These are phyloP conservation scores for Syzygium jambos DNA, from an alignment of 345 rosid species.

Conservation along the genomic window DNA sequence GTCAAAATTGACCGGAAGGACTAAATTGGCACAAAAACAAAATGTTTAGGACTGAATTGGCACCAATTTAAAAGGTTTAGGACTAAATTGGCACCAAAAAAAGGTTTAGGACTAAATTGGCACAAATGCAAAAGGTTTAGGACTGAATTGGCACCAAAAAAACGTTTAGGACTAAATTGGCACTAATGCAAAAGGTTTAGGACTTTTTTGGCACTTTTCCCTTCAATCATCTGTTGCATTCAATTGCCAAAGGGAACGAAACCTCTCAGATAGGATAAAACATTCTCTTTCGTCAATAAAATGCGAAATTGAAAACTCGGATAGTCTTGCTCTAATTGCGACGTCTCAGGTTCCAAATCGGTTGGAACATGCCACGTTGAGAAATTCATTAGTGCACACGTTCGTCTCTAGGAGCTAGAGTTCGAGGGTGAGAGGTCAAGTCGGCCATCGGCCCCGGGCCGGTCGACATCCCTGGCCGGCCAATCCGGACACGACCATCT, in stretches of 20 bases:
- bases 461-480: not conserved
- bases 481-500: not conserved
- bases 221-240: not conserved
- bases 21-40: too few relatives aligned
- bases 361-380: accelerated
- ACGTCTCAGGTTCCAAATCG: accelerated
- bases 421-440: not conserved
- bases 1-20: too few relatives aligned
- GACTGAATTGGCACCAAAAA: too few relatives aligned
- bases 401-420: not conserved
- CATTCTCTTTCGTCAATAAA: not conserved
- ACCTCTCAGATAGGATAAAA: not conserved
- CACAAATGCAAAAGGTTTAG: too few relatives aligned
- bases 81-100: too few relatives aligned
- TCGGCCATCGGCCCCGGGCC: not conserved
- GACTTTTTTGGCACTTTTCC: too few relatives aligned
- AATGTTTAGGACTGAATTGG: too few relatives aligned
- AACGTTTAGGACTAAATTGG: too few relatives aligned
- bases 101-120: too few relatives aligned
- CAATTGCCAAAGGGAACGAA: not conserved
- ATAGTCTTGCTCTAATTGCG: not conserved
- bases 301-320: accelerated
- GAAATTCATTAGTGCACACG: accelerated
- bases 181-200: too few relatives aligned
- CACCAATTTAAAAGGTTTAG: too few relatives aligned